Evolutionary conservation across 805 yeast species (phyloP), one percentile per base, ranked within the genome.

Genomic region (Ogataea haglerorum): DNA sequence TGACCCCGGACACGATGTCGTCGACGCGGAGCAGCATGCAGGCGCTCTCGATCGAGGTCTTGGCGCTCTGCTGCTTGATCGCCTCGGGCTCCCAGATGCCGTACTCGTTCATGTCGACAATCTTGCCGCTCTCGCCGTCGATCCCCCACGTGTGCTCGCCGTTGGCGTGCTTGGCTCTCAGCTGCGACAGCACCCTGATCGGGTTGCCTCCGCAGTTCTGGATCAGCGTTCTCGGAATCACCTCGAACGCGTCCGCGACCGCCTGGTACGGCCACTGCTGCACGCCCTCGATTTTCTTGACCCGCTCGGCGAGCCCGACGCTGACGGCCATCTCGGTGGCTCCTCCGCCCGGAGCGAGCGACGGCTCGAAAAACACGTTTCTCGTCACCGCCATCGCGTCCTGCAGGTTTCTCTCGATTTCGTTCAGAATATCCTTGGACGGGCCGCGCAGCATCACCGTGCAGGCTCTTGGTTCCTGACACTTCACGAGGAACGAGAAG

Each of bases 31-130:
- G 73, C 57, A 93, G 72, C 70, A 93, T 72, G 63, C 96, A 85
- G 12, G 99, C 97, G 72, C 95, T 84, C 69, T 93, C 99, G 49
- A 93, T 85, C 25, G 95, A 96, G n/a, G 99, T 93, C 72, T 93
- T 93, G 52, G 91, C 83, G 50, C 95, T 83, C 70, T 93, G 99
- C 62, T 86, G 95, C 69, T 93, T 93, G 66, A 93, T 87, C 36
- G 87, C 97, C 69, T 91, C 97, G 14, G 99, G 99, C 70, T 93
- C 99, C 99, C 99, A 93, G 50, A 93, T 84, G 21, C 99, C 99
- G 64, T 89, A 91, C 21, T 79, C 83, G 50, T 84, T 78, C 99
- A 93, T 93, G 61, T 93, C 97, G 19, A 86, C 97, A 43, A 93
- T 76, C 67, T 85, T 88, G 51, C 99, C 99, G 44, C 74, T 71